Evolutionary conservation across 2,329 filamentous ascomycete species (phyloP).

Genomic region (Fusarium ramigenum): DNA sequence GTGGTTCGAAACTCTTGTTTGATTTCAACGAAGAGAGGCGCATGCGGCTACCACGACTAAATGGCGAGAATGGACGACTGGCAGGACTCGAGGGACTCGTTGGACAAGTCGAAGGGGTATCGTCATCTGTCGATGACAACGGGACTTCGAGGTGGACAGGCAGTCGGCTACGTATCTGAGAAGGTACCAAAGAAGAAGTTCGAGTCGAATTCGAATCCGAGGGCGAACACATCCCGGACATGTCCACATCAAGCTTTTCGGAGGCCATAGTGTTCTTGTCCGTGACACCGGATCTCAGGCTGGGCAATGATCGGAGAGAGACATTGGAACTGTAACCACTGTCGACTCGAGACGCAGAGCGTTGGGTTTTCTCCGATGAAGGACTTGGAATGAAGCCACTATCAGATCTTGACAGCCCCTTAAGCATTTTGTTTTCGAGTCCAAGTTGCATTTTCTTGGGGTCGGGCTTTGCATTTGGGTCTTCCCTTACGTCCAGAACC

Average conservation of each 20-base stretch:
- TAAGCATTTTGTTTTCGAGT: slow-evolving; percentile 37
- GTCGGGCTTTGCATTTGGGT: slow-evolving; percentile 55
- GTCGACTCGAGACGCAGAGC: slow-evolving; percentile 64
- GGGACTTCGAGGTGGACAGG: slow-evolving; percentile 36
- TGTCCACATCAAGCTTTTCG: slow-evolving; percentile 24
- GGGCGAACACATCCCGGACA: slow-evolving; percentile 18
- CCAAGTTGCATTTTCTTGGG: slow-evolving; percentile 26
- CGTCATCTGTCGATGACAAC: slow-evolving; percentile 21
- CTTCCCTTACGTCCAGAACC: slow-evolving; percentile 53
- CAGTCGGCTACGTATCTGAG: slow-evolving; percentile 23
- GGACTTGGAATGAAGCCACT: slow-evolving; percentile 62
- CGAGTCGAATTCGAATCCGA: slow-evolving; percentile 34
- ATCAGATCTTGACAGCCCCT: slow-evolving; percentile 49
- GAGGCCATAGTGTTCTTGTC: slow-evolving; percentile 33
- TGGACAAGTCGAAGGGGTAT: slow-evolving; percentile 30
- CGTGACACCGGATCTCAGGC: slow-evolving; percentile 38
- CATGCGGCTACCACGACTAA: slow-evolving; percentile 28
- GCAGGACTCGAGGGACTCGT: slow-evolving; percentile 27
- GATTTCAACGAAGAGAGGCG: slow-evolving; percentile 34
- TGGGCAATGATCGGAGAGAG: slow-evolving; percentile 63
- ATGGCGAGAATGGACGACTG: slow-evolving; percentile 28
- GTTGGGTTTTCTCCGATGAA: slow-evolving; percentile 53
- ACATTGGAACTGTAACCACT: slow-evolving; percentile 70
- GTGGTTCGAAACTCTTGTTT: slow-evolving; percentile 31
- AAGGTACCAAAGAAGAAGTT: slow-evolving; percentile 30